Base-by-base conservation (phyloP, 2,329 filamentous ascomycete genomes). In the Cryphonectria nitschkei region DNA sequence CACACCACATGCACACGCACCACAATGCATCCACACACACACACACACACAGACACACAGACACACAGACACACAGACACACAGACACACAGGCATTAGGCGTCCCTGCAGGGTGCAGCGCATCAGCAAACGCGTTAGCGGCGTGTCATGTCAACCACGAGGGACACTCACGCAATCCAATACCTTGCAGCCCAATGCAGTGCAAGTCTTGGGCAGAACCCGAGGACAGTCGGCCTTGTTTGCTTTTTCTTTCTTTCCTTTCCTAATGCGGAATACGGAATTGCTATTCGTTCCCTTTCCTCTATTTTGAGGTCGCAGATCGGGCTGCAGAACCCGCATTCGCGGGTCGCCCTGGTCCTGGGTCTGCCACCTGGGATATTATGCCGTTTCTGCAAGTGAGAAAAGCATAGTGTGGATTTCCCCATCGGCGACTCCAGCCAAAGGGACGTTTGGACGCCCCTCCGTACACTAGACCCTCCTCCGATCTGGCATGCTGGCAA, bases 311-410 rank as follows among this genome's bases (percentile, higher is more conserved):
- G 68, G 63, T 70, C 58, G 37, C 67, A 70, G 68, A 72, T 70
- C 65, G 70, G 68, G 68, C 68, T 72, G 68, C 65, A 70, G 64
- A 62, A 70, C 67, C 68, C 68, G 64, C 61, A 46, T 61, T 65
- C 67, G 50, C 67, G 39, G 54, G 69, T 68, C 61, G 50, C 61
- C 32, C 52, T 41, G 58, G 58, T 65, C 37, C 58, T 37, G 46
- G 43, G 19, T 43, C 60, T 46, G 62, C 52, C 46, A 60, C 67
- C 65, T 67, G 58, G 58, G 62, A 54, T 64, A 50, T 63, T 61
- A 61, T 61, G 32, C 58, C 66, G n/a, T 54, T 43, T 61, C 58
- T 70, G 70, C 70, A 68, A 41, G 65, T 66, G 65, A 70, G 64
- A 68, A 61, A 61, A 56, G 50, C 65, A 67, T 67, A 52, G 50